Conservation (phyloP, 1,139 yeast genomes). For the Magnusiomyces paraingens region DNA sequence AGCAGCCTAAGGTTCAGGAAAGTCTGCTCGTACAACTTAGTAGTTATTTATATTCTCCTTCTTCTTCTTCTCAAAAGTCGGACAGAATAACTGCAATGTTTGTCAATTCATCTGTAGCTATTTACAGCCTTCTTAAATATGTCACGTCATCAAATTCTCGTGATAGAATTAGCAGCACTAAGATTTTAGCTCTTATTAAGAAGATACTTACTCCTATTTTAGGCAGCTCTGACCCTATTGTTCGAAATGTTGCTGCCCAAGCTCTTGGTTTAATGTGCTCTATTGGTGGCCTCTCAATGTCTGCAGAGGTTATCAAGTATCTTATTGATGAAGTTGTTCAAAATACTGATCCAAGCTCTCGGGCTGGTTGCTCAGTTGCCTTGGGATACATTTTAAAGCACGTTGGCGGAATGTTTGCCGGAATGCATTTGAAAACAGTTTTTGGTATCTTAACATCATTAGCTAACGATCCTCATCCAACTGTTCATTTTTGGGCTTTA, state of each 20-base stretch:
- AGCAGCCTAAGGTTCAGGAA: slow-evolving; percentile 77
- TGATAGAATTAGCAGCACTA: slow-evolving; percentile 21
- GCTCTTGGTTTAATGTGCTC: slow-evolving; percentile 58
- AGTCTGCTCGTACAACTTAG: slow-evolving; percentile 78
- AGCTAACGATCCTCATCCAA: slow-evolving; percentile 75
- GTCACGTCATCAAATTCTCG: slow-evolving; percentile 14
- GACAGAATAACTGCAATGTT: slow-evolving; percentile 40
- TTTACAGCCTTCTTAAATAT: slow-evolving; percentile 48
- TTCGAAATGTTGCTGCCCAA: slow-evolving; percentile 52
- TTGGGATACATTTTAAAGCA: slow-evolving; percentile 54
- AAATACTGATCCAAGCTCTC: slow-evolving; percentile 51
- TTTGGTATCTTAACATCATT: slow-evolving; percentile 56
- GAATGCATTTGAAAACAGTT: slow-evolving; percentile 38
- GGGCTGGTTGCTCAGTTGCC: slow-evolving; percentile 59
- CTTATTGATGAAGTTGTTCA: slow-evolving; percentile 58
- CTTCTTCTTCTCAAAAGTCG: slow-evolving; percentile 3
- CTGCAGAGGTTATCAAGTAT: slow-evolving; percentile 46
- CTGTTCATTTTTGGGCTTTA: slow-evolving; percentile 68
- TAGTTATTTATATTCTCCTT: slow-evolving; percentile 36
- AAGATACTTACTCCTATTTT: slow-evolving; percentile 54
- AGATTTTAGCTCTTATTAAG: slow-evolving; percentile 42
- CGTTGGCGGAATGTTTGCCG: slow-evolving; percentile 39
- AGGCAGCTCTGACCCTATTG: slow-evolving; percentile 26
- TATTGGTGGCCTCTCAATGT: slow-evolving; percentile 34
- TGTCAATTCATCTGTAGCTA: slow-evolving; percentile 56